phyloP scores from a whole-genome alignment of 495 filamentous ascomycete species.

The Xylaria curta region DNA sequence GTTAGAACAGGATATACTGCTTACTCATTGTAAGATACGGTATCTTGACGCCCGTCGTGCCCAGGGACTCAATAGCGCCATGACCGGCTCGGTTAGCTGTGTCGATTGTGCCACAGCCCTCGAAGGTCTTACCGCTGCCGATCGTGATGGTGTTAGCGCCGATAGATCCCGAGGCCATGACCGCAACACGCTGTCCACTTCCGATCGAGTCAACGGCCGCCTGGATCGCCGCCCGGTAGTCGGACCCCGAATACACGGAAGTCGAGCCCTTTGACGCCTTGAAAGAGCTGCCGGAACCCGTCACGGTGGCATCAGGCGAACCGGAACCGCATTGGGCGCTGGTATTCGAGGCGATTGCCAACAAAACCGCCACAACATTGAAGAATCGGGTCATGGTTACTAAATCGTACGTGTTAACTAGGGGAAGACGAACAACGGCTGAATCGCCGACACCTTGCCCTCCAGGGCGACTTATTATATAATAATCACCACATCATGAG shows the following conservation, averaged over 20 bases:
- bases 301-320: constrained; percentile 47
- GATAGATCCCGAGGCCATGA: constrained; percentile 66
- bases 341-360: background rate
- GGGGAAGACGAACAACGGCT: background rate
- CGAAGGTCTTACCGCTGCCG: constrained; percentile 52
- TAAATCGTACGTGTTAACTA: background rate
- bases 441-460: background rate
- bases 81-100: constrained; percentile 46
- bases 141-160: constrained; percentile 58
- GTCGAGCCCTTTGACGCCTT: constrained; percentile 41
- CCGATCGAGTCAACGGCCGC: constrained; percentile 56
- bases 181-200: constrained; percentile 60
- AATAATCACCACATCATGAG: background rate
- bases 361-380: background rate
- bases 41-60: constrained; percentile 46
- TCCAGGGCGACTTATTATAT: background rate
- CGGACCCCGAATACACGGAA: constrained; percentile 47
- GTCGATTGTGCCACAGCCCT: constrained; percentile 57
- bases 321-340: constrained; percentile 47
- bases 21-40: constrained; percentile 51
- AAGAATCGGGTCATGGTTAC: constrained; percentile 9
- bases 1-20: background rate
- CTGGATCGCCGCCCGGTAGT: constrained; percentile 54
- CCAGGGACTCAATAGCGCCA: constrained; percentile 51
- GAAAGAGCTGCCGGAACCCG: constrained; percentile 46